Conservation (phyloP, 345 rosid genomes). For the Salix koriyanagi region DNA sequence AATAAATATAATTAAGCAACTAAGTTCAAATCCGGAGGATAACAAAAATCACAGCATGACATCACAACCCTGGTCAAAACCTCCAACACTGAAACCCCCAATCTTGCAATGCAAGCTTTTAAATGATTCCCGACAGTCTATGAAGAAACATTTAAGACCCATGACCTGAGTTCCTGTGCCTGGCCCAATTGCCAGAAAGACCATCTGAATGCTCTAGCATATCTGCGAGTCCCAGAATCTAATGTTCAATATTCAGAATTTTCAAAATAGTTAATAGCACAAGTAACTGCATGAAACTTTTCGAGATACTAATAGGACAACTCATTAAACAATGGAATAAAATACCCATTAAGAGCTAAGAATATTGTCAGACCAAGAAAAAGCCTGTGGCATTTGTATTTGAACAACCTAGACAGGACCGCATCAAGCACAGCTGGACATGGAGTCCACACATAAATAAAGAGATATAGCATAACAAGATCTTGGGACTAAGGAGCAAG, state of each 20-base stretch:
- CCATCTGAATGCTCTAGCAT: conserved; percentile 65
- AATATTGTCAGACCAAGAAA: background rate
- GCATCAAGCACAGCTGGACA: background rate
- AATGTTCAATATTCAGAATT: conserved; percentile 51
- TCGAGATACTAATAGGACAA: conserved; percentile 10
- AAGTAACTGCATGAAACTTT: conserved; percentile 28
- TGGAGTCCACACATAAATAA: background rate
- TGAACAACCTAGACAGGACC: background rate
- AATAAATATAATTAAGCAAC: conserved; percentile 48
- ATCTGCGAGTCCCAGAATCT: conserved; percentile 82
- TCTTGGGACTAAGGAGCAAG: background rate
- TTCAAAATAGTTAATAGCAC: conserved; percentile 28
- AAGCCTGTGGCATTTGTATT: conserved; percentile 1
- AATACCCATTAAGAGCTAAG: conserved; percentile 4
- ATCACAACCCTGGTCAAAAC: conserved; percentile 44
- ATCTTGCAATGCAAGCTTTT: conserved; percentile 48
- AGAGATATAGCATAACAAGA: background rate
- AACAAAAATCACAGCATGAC: conserved; percentile 34
- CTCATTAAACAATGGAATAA: conserved; percentile 5
- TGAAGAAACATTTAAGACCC: conserved; percentile 44
- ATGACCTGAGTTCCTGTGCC: conserved; percentile 54
- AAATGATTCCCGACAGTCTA: conserved; percentile 36
- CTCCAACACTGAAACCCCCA: conserved; percentile 46
- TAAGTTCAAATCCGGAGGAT: conserved; percentile 32
- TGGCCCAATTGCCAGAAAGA: conserved; percentile 64